A percentile compares a stretch with the other conserved stretches of the same genome.
Evolutionary conservation across 225 moss, liverwort and hornwort species (phyloP).

Genomic region (Straminergon stramineum): DNA sequence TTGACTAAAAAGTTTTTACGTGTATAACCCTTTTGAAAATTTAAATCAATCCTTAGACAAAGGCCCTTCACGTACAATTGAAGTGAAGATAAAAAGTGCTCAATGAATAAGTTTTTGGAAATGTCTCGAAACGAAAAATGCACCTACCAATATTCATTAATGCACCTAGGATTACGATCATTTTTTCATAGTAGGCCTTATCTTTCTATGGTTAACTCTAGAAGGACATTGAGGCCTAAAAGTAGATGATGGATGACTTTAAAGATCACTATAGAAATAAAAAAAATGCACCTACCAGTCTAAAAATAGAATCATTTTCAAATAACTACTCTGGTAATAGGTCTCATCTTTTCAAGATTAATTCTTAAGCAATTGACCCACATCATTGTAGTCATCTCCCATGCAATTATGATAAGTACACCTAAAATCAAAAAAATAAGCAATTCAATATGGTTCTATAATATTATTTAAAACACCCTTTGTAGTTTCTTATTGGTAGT

Average conservation of each 20-base stretch:
- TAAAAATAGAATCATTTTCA: not conserved
- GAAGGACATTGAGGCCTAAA: not conserved
- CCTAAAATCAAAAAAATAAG: not conserved
- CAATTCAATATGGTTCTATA: fast-evolving
- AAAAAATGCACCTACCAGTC: not conserved
- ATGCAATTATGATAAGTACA: not conserved
- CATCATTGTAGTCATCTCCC: fast-evolving
- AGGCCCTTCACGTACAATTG: too few relatives aligned
- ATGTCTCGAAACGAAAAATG: not conserved
- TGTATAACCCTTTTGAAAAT: not conserved
- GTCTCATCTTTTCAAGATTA: fast-evolving
- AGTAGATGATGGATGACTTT: not conserved
- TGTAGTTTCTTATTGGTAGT: too few relatives aligned
- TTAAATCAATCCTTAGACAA: not conserved
- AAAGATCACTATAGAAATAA: not conserved
- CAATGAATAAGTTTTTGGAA: not conserved
- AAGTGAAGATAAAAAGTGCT: fast-evolving
- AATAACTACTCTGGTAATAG: not conserved
- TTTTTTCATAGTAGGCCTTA: not conserved
- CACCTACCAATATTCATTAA: fast-evolving
- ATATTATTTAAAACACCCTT: too few relatives aligned
- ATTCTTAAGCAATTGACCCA: not conserved
- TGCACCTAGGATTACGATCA: not conserved
- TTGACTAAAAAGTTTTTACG: not conserved
- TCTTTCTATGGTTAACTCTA: fast-evolving